Percentiles rank a stretch among this genome's conserved stretches.
phyloP scores from a whole-genome alignment of 106 monocot species.

The Vanilla planifolia region DNA sequence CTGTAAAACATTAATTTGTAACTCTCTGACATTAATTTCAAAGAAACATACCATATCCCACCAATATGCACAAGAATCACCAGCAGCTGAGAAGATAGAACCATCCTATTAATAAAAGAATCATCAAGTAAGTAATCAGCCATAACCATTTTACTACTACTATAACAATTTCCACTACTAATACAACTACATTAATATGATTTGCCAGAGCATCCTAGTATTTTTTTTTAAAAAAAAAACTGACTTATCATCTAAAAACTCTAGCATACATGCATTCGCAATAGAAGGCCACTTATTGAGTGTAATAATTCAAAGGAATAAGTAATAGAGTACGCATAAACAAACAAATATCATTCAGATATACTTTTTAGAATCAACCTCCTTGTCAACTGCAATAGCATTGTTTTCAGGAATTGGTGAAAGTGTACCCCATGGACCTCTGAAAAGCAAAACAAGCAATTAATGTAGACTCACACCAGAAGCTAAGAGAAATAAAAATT shows the following conservation, averaged over 20 bases:
- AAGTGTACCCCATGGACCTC: conserved; percentile 88
- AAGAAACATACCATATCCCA: conserved; percentile 92
- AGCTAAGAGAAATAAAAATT: background rate
- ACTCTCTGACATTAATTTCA: too few species aligned
- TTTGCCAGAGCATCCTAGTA: background rate
- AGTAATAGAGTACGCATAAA: background rate
- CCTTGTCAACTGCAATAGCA: conserved; percentile 70
- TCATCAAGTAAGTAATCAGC: background rate
- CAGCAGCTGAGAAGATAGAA: conserved; percentile 79
- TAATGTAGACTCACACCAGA: background rate
- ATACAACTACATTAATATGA: background rate
- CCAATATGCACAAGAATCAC: conserved; percentile 87
- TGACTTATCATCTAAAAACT: background rate
- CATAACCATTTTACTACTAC: background rate
- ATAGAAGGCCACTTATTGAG: background rate
- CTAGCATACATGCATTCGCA: background rate
- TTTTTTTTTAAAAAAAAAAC: too few species aligned
- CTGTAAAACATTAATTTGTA: too few species aligned
- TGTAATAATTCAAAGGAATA: background rate
- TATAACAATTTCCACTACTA: background rate
- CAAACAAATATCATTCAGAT: conserved; percentile 2
- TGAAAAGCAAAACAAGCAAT: conserved; percentile 7
- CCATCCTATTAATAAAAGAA: conserved; percentile 55
- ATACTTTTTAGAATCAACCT: conserved; percentile 26
- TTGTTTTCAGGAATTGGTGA: conserved; percentile 96